Percentiles rank a stretch among this genome's conserved stretches.
Conservation (phyloP, 2,329 filamentous ascomycete species). For the Sclerotinia nivalis region DNA sequence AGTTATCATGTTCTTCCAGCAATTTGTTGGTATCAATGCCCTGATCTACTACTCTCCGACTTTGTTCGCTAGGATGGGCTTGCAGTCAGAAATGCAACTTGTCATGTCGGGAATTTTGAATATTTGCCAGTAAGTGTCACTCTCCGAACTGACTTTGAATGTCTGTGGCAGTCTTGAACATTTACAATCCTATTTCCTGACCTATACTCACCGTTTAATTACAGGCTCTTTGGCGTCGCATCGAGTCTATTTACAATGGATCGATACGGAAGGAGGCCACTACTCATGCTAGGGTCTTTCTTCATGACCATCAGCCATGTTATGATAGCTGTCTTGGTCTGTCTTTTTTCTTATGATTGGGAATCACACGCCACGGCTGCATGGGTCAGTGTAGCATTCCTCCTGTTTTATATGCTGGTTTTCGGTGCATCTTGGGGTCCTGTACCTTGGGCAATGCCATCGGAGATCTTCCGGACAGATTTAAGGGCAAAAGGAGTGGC, state of each 20-base stretch:
- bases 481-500: constrained; percentile 65
- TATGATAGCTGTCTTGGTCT: constrained; percentile 56
- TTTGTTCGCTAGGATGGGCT: constrained; percentile 31
- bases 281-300: constrained; percentile 48
- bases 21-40: constrained; percentile 56
- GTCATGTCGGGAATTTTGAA: constrained; percentile 56
- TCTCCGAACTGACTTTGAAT: neutral
- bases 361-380: constrained; percentile 51
- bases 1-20: constrained; percentile 58
- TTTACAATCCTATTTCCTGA: too few species aligned
- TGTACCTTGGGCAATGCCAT: constrained; percentile 45
- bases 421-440: constrained; percentile 47
- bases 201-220: neutral
- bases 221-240: constrained; percentile 46
- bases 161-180: neutral
- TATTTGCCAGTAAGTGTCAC: constrained; percentile 23
- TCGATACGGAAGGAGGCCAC: constrained; percentile 47
- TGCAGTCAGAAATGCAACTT: constrained; percentile 48
- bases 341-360: constrained; percentile 53
- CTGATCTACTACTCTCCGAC: constrained; percentile 45
- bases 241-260: constrained; percentile 53
- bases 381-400: constrained; percentile 55
- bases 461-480: constrained; percentile 63
- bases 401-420: constrained; percentile 62
- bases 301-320: constrained; percentile 50